Evolutionary conservation across 129 eudicot species (phyloP), one percentile per base, ranked within the genome.

Genomic region (Pulicaria dysenterica): DNA sequence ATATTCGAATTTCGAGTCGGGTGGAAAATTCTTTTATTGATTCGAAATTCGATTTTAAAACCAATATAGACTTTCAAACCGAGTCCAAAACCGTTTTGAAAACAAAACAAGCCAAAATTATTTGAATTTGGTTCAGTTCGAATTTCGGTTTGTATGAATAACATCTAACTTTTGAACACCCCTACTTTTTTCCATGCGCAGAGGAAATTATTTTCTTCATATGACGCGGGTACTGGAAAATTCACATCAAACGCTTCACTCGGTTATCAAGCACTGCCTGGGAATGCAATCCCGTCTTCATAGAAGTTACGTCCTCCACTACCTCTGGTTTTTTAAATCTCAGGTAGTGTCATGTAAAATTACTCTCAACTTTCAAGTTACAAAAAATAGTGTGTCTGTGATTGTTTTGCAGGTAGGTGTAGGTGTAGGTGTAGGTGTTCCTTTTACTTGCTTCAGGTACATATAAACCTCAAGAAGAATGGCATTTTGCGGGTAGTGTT

Each of bases 141-240:
- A 24, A 24, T 24, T 24, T 24, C 31, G 31, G 31, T 24, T 24
- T 24, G 31, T 24, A 24, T 24, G 31, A 2, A 24, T 24, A 1
- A 24, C 31, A 24, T 24, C 31, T 2, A 24, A 24, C 1, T 24
- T 0, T 24, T 24, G 31, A 24, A 24, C 31, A 24, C 31, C 31
- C 31, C 31, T 24, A 34, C 48, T 24, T 1, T 31, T 66, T 11
- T 49, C 38, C 47, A 24, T 24, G 16, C 68, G 66, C 95, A 93
- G 98, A 83, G 85, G 81, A 83, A 80, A 49, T 40, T 89, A 79
- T 90, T 89, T 37, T 83, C 96, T 36, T 79, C 96, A 58, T 83
- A 86, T 64, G 96, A 91, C 68, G 67, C 80, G 8, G 96, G 79
- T 7, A 36, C 83, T 0, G 91, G 82, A 44, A 85, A 79, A 71